Percentiles rank a stretch among this genome's conserved stretches.
phyloP scores from a whole-genome alignment of 208 protist species.

The Phytomonas sp. region DNA sequence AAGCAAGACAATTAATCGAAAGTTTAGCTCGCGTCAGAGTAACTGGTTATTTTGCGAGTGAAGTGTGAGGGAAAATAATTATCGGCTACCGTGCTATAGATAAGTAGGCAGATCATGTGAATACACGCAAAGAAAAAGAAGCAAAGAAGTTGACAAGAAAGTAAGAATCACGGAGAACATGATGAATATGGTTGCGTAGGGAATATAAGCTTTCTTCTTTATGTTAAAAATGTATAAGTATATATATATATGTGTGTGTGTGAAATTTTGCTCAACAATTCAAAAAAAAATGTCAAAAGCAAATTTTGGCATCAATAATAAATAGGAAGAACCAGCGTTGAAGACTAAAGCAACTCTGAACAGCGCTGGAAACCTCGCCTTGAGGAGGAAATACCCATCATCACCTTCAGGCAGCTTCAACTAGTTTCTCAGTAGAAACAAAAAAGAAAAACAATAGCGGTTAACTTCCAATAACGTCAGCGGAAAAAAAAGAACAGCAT shows the following conservation, averaged over 20 bases:
- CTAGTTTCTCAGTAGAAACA: background rate
- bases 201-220: background rate
- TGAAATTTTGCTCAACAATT: background rate
- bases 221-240: background rate
- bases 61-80: background rate
- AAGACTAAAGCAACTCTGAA: background rate
- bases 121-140: background rate
- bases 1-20: background rate
- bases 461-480: background rate
- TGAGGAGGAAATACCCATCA: background rate
- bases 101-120: background rate
- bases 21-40: background rate
- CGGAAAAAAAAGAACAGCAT: constrained; percentile 11
- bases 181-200: background rate
- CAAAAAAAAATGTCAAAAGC: background rate
- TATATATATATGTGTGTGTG: background rate
- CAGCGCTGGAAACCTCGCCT: background rate
- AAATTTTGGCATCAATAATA: background rate
- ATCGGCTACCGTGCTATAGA: background rate
- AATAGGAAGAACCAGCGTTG: background rate
- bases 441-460: background rate
- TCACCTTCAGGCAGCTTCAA: background rate
- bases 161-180: background rate
- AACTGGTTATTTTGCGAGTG: background rate
- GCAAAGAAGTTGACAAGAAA: background rate